phyloP scores from a whole-genome alignment of 371 early-diverging fungal genomes.

The Rhizopus stolonifer region DNA sequence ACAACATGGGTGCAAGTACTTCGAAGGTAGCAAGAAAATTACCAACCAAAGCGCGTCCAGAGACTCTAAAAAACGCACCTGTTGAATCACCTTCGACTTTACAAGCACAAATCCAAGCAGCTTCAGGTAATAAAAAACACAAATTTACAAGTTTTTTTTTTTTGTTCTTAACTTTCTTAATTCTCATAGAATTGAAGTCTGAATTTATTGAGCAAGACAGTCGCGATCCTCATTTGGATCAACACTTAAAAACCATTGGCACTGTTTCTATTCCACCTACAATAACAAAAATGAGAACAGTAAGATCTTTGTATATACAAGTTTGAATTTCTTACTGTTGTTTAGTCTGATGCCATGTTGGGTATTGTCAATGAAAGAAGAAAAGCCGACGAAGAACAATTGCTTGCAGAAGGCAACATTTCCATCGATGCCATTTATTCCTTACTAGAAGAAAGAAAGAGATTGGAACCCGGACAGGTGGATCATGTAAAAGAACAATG shows the following conservation, averaged over 20 bases:
- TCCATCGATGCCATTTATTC: conserved; percentile 37
- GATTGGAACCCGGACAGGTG: conserved; percentile 30
- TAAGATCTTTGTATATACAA: conserved; percentile 1
- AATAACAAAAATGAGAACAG: conserved; percentile 35
- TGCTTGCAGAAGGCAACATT: conserved; percentile 13
- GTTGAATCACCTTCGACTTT: conserved; percentile 34
- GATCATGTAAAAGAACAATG: conserved; percentile 21
- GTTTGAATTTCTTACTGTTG: neutral
- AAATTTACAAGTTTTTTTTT: too few relatives aligned
- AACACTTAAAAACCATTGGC: conserved; percentile 33
- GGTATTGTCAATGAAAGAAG: conserved; percentile 38
- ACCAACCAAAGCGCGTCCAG: conserved; percentile 34
- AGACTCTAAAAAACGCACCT: conserved; percentile 28
- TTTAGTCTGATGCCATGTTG: conserved; percentile 45
- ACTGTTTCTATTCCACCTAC: conserved; percentile 40
- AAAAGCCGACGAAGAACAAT: conserved; percentile 25
- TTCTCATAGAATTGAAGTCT: conserved; percentile 17
- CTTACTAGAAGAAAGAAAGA: conserved; percentile 38
- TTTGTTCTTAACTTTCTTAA: neutral
- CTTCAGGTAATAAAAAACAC: conserved; percentile 7
- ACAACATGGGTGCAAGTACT: conserved; percentile 43
- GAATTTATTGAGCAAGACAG: conserved; percentile 33
- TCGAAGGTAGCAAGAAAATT: conserved; percentile 43
- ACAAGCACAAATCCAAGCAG: neutral
- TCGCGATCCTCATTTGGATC: conserved; percentile 39